Conservation (phyloP, 495 filamentous ascomycete genomes). For the Parachaetomium inaequale region DNA sequence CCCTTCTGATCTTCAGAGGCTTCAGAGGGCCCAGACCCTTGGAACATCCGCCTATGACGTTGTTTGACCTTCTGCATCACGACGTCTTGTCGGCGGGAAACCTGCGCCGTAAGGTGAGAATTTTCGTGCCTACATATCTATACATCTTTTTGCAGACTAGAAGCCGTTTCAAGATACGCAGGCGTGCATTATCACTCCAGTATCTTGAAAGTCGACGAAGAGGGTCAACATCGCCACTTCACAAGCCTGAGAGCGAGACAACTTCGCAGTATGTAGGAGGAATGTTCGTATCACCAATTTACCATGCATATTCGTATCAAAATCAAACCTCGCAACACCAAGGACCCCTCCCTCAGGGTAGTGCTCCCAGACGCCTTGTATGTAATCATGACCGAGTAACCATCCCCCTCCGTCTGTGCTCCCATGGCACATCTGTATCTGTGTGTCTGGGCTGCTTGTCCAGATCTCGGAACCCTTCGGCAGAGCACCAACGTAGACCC, state of each 20-base stretch:
- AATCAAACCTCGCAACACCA: neutral
- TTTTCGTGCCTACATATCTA: too few relatives aligned
- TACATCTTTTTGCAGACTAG: too few relatives aligned
- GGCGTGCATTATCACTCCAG: too few relatives aligned
- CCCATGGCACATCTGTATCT: neutral
- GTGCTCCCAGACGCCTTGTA: neutral
- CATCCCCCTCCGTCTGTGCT: neutral
- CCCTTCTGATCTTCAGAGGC: neutral
- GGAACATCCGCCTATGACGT: slow-evolving; percentile 29
- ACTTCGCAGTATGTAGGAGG: too few relatives aligned
- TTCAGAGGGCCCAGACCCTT: neutral
- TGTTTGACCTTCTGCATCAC: too few relatives aligned
- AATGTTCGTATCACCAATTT: neutral
- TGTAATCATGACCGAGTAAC: neutral
- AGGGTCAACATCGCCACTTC: too few relatives aligned
- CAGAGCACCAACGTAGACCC: neutral
- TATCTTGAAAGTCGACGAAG: too few relatives aligned
- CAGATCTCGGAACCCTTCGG: neutral
- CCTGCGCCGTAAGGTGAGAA: too few relatives aligned
- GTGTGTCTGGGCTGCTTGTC: too few relatives aligned
- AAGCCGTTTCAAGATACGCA: too few relatives aligned
- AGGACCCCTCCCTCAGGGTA: neutral
- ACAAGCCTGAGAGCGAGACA: too few relatives aligned
- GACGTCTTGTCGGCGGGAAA: too few relatives aligned
- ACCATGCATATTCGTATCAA: neutral